These are phyloP conservation scores for Mycosarcoma mackinlayi DNA, from an alignment of 1,284 basidiomycete genomes.

Conservation along the genomic window DNA sequence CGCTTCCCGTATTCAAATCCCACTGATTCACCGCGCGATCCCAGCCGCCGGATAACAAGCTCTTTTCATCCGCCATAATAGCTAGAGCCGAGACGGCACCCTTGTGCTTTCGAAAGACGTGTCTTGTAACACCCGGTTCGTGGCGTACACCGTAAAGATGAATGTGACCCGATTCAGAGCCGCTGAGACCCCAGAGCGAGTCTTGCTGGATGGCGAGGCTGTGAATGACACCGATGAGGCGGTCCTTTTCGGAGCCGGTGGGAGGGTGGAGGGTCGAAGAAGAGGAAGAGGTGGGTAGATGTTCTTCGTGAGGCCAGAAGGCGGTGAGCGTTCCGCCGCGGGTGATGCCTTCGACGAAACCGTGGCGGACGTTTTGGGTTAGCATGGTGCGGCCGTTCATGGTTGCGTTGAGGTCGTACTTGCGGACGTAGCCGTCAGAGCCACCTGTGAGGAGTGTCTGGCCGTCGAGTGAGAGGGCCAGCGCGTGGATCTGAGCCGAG, in stretches of 20 bases:
- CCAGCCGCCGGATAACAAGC: slow-evolving; percentile 91
- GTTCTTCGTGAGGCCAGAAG: slow-evolving; percentile 79
- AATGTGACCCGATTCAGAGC: slow-evolving; percentile 62
- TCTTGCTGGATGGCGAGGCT: slow-evolving; percentile 64
- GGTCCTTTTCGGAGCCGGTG: slow-evolving; percentile 33
- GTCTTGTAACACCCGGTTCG: slow-evolving; percentile 82
- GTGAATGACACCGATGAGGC: slow-evolving; percentile 58
- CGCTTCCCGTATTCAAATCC: slow-evolving; percentile 93
- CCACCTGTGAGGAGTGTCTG: slow-evolving; percentile 89
- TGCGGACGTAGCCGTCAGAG: slow-evolving; percentile 90
- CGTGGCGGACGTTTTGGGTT: slow-evolving; percentile 87
- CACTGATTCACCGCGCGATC: slow-evolving; percentile 95
- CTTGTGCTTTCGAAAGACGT: slow-evolving; percentile 77
- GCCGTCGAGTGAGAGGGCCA: slow-evolving; percentile 86
- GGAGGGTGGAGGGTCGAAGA: slow-evolving; percentile 1
- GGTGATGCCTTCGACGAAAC: slow-evolving; percentile 91
- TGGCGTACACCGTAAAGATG: slow-evolving; percentile 93
- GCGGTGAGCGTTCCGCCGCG: slow-evolving; percentile 86
- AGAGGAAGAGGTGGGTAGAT: slow-evolving; percentile 19
- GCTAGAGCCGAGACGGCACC: slow-evolving; percentile 87
- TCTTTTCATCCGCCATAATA: slow-evolving; percentile 82
- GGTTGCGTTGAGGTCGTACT: slow-evolving; percentile 89
- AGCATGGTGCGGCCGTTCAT: slow-evolving; percentile 88
- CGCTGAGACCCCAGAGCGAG: slow-evolving; percentile 61
- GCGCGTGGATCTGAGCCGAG: slow-evolving; percentile 84